Conservation (phyloP, 2,329 filamentous ascomycete genomes). For the Fusarium sp. region DNA sequence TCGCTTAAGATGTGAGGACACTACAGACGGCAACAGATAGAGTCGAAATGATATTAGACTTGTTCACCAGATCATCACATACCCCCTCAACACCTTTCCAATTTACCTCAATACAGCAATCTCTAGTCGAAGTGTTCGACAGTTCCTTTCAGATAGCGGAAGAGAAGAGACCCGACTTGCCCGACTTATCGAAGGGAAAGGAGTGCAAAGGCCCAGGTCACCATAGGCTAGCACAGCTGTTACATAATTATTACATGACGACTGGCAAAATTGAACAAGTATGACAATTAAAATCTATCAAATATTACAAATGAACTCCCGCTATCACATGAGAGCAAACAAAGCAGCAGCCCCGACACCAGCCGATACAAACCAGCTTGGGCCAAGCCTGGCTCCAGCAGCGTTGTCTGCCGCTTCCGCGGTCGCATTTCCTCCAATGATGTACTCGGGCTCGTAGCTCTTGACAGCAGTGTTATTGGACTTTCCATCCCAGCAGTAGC, state of each 20-base stretch:
- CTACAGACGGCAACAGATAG: neutral
- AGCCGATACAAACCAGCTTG: conserved; percentile 7
- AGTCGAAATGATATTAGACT: neutral
- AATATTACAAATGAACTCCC: neutral
- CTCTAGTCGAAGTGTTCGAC: too few species aligned
- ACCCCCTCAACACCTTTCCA: accelerated
- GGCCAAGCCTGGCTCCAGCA: neutral
- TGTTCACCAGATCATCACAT: neutral
- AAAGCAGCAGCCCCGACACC: neutral
- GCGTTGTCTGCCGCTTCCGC: neutral
- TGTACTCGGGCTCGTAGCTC: conserved; percentile 45
- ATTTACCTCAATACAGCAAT: accelerated
- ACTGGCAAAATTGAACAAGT: neutral
- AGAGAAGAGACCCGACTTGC: neutral
- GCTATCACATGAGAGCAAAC: neutral
- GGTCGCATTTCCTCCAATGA: conserved; percentile 40
- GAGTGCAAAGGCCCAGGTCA: neutral
- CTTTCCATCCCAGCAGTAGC: conserved; percentile 94
- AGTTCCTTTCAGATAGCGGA: accelerated
- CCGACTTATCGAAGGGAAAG: accelerated
- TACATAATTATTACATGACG: neutral
- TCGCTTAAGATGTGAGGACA: neutral
- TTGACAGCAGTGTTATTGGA: conserved; percentile 49
- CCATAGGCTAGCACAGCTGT: neutral
- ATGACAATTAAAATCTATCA: neutral